These are phyloP conservation scores for Anthracocystis panici-leucophaei DNA, from an alignment of 1,284 basidiomycete species.

Conservation along the genomic window DNA sequence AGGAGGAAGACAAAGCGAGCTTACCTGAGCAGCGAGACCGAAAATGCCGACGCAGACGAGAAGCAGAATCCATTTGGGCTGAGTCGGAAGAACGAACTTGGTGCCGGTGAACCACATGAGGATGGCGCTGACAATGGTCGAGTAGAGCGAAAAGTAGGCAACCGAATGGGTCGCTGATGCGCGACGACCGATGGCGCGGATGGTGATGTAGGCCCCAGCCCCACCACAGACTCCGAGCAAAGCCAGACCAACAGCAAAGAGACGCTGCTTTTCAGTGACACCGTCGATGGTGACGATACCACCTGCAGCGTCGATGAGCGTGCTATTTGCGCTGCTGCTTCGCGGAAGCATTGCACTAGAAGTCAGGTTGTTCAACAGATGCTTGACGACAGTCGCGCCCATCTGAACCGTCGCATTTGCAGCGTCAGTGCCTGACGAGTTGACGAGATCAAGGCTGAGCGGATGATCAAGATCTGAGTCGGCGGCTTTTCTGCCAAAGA, in stretches of 20 bases:
- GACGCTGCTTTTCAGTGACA: conserved; percentile 71
- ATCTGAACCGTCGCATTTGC: conserved; percentile 17
- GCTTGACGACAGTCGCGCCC: conserved; percentile 20
- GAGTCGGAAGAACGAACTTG: conserved; percentile 40
- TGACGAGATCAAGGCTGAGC: conserved; percentile 9
- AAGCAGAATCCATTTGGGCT: conserved; percentile 44
- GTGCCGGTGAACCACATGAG: conserved; percentile 47
- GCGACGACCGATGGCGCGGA: conserved; percentile 79
- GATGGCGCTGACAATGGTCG: conserved; percentile 74
- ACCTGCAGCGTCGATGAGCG: conserved; percentile 5
- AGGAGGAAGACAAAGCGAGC: background rate
- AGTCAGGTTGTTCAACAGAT: conserved; percentile 25
- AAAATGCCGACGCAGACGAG: conserved; percentile 56
- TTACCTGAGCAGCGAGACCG: conserved; percentile 43
- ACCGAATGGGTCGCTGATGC: conserved; percentile 82
- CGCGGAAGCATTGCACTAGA: conserved; percentile 13
- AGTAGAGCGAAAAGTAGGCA: conserved; percentile 77
- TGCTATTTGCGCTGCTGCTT: background rate
- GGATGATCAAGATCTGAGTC: conserved; percentile 35
- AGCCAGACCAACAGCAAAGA: conserved; percentile 75
- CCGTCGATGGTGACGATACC: conserved; percentile 15
- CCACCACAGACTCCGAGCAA: conserved; percentile 76
- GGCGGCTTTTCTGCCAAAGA: conserved; percentile 44
- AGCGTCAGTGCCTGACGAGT: conserved; percentile 2
- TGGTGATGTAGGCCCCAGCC: conserved; percentile 76